Base-by-base conservation (phyloP, 345 rosid species). In the Aquilaria malaccensis region DNA sequence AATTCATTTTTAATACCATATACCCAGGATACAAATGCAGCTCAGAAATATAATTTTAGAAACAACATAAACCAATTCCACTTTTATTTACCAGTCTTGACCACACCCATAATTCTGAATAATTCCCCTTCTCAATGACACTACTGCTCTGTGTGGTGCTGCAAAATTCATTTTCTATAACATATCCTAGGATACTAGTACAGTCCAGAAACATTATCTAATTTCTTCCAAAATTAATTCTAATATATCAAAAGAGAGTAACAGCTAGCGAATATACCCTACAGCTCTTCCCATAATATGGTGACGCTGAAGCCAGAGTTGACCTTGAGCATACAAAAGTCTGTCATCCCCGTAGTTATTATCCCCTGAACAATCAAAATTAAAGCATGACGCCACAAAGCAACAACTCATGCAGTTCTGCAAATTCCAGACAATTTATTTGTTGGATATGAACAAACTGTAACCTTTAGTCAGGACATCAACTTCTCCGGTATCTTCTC, bases 401-500 rank as follows among this genome's bases (percentile, higher is more conserved):
- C 48, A 45, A 11, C 45, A 30, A 30, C 52, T 15, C 33, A 73
- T 2, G 55, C 48, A 55, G 55, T 22, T 13, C 4, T 29, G 52
- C 22, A 33, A 45, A 70, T 13, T 64, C 60, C 33, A 50, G 61
- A 60, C 32, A 30, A 29, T 45, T 15, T 15, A 29, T 33, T 48
- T 60, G 12, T 63, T 43, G 2, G 32, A 55, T 37, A 47, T 50
- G 43, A 56, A 50, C 49, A 62, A 71, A 61, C 41, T 32, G 66
- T 68, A 37, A 94, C 99, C 99, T 88, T 95, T 88, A 7, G 99
- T 91, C 49, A 95, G 87, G 69, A 95, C 88, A 76, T 95, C 99
- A 69, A 91, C 96, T 75, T 85, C 89, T 63, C 81, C 83, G 30
- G 86, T 93, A 64, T 84, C 86, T 75, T 77, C 66, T 56, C 88